A percentile compares a stretch with the other conserved stretches of the same genome.
Evolutionary conservation across 192 early-diverging fungal genomes (phyloP).

Genomic region (Coemansia sp.): DNA sequence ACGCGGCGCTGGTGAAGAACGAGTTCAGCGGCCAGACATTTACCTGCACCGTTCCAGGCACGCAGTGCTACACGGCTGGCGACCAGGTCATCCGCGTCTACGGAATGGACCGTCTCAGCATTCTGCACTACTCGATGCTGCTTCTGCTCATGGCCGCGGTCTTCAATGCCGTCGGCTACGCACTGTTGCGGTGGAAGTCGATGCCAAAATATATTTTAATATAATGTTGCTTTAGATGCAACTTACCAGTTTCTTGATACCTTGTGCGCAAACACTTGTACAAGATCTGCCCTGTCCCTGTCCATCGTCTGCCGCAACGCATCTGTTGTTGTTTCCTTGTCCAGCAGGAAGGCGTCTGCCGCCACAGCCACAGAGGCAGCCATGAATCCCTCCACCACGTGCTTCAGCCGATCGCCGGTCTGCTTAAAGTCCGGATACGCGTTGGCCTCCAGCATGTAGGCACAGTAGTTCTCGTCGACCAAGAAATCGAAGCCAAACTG

Average conservation of each 20-base stretch:
- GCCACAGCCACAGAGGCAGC: constrained; percentile 53
- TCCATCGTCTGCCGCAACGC: constrained; percentile 18
- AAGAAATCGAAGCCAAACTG: constrained; percentile 70
- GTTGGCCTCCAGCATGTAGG: constrained; percentile 63
- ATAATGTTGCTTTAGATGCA: neutral
- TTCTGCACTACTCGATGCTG: constrained; percentile 27
- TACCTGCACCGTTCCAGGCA: constrained; percentile 15
- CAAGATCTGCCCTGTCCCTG: constrained; percentile 21
- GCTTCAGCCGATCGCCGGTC: constrained; percentile 56
- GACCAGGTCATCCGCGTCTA: constrained; percentile 38
- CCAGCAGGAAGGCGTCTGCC: constrained; percentile 31
- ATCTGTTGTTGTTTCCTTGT: neutral
- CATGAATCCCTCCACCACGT: constrained; percentile 63
- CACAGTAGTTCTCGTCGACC: constrained; percentile 56
- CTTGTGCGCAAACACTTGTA: constrained; percentile 41
- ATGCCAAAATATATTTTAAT: constrained; percentile 51
- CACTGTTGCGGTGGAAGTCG: constrained; percentile 50
- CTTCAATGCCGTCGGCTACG: constrained; percentile 33
- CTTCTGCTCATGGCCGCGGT: constrained; percentile 29
- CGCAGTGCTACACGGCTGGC: constrained; percentile 38
- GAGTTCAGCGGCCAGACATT: constrained; percentile 46
- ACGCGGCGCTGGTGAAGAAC: constrained; percentile 48
- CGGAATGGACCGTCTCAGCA: constrained; percentile 40
- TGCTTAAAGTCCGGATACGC: constrained; percentile 73
- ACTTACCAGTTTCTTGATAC: constrained; percentile 34